Percentiles rank a stretch among this genome's conserved stretches.
Evolutionary conservation across 345 rosid species (phyloP).

Genomic region (Iberis pinnata): DNA sequence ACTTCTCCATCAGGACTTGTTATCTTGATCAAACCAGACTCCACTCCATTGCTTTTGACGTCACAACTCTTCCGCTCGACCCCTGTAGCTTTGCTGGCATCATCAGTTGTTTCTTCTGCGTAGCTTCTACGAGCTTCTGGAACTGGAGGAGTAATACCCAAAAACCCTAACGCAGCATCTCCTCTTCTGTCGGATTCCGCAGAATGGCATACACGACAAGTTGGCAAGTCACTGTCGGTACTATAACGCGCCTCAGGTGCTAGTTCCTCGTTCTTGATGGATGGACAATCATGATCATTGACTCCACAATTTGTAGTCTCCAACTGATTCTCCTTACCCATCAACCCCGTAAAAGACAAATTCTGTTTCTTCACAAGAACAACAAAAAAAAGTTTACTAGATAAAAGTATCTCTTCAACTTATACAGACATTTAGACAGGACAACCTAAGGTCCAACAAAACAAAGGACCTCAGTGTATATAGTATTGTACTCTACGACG

Average conservation of each 20-base stretch:
- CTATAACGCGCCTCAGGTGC: conserved; percentile 39
- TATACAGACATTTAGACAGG: neutral
- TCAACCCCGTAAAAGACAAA: conserved; percentile 29
- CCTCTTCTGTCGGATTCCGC: conserved; percentile 83
- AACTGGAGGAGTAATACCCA: conserved; percentile 57
- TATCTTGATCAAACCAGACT: conserved; percentile 53
- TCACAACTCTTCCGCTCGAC: conserved; percentile 28
- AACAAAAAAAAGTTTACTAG: conserved; percentile 13
- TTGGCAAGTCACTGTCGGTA: conserved; percentile 60
- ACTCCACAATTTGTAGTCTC: conserved; percentile 37
- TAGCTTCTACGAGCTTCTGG: conserved; percentile 38
- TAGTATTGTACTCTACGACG: conserved; percentile 5
- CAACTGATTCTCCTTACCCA: conserved; percentile 57
- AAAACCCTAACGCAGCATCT: conserved; percentile 62
- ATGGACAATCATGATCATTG: conserved; percentile 33
- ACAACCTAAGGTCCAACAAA: conserved; percentile 18
- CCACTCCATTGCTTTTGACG: conserved; percentile 32
- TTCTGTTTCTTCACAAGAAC: conserved; percentile 21
- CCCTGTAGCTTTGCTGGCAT: conserved; percentile 27
- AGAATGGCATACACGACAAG: conserved; percentile 96
- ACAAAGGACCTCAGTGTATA: conserved; percentile 16
- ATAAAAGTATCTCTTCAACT: conserved; percentile 12
- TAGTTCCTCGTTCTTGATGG: conserved; percentile 39
- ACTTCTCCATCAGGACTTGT: conserved; percentile 73
- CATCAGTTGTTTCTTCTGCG: conserved; percentile 32